A percentile compares a stretch with the other conserved stretches of the same genome.
Conservation (phyloP, 2,329 filamentous ascomycete genomes). For the Lizonia empirigonia region DNA sequence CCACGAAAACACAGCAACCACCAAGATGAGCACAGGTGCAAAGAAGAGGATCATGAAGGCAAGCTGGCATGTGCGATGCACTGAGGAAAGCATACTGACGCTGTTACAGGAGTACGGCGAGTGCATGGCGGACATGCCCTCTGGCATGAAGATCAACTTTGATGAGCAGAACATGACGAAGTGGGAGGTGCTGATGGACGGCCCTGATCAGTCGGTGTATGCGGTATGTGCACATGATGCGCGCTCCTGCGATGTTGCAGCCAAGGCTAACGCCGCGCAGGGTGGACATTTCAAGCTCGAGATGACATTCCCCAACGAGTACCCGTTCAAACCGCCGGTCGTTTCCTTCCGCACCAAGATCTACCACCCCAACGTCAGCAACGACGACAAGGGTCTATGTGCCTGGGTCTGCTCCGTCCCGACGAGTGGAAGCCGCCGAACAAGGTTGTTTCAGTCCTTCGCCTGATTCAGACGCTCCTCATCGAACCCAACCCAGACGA, state of each 20-base stretch:
- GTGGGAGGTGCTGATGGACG: slow-evolving; percentile 71
- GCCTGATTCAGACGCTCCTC: slow-evolving; percentile 75
- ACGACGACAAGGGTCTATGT: slow-evolving; percentile 87
- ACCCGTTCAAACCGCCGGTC: slow-evolving; percentile 86
- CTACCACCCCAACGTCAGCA: slow-evolving; percentile 94
- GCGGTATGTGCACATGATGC: slow-evolving; percentile 55
- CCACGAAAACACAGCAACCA: slow-evolving; percentile 20
- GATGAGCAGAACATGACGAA: slow-evolving; percentile 69
- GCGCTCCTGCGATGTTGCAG: background rate
- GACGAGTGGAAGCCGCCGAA: slow-evolving; percentile 93
- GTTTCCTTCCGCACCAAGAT: slow-evolving; percentile 85
- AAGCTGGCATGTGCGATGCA: slow-evolving; percentile 13
- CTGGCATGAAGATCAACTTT: slow-evolving; percentile 51
- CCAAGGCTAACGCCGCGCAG: slow-evolving; percentile 43
- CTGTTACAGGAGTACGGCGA: slow-evolving; percentile 42
- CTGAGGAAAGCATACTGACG: slow-evolving; percentile 16
- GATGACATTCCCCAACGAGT: slow-evolving; percentile 75
- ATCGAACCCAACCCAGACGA: slow-evolving; percentile 86
- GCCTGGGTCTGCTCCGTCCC: slow-evolving; percentile 78
- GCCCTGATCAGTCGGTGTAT: slow-evolving; percentile 68
- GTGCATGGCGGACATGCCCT: slow-evolving; percentile 43
- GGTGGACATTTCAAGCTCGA: slow-evolving; percentile 76
- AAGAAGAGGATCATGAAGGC: slow-evolving; percentile 57
- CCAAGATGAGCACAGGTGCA: slow-evolving; percentile 44
- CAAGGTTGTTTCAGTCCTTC: slow-evolving; percentile 75